phyloP scores from a whole-genome alignment of 179 eudicot genomes.

The Silene coronaria region DNA sequence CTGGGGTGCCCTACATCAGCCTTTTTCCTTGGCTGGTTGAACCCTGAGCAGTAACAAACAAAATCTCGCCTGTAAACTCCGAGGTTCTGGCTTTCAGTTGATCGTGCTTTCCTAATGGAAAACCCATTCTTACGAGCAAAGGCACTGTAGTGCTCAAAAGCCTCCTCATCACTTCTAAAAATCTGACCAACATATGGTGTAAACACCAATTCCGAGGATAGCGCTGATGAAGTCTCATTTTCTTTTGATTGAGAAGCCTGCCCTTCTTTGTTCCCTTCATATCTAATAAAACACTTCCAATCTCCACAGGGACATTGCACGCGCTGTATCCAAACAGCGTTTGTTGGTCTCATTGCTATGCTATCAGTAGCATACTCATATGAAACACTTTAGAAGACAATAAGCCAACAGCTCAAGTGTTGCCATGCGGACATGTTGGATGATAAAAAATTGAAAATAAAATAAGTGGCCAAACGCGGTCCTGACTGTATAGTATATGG shows the following conservation, averaged over 20 bases:
- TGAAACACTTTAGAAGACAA: background rate
- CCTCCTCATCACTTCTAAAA: slow-evolving; percentile 36
- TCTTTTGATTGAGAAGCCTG: slow-evolving; percentile 23
- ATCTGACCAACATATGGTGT: slow-evolving; percentile 41
- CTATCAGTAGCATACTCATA: background rate
- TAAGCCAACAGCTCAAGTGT: background rate
- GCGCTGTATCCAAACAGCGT: slow-evolving; percentile 36
- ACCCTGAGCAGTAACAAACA: slow-evolving; percentile 44
- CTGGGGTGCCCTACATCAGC: slow-evolving; percentile 34
- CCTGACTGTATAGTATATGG: background rate
- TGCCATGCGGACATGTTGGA: background rate
- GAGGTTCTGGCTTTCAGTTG: slow-evolving; percentile 38
- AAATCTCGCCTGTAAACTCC: slow-evolving; percentile 46
- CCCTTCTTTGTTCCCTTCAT: slow-evolving; percentile 26
- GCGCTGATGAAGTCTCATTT: slow-evolving; percentile 9
- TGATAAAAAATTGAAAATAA: background rate
- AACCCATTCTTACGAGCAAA: slow-evolving; percentile 43
- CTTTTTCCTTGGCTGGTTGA: slow-evolving; percentile 40
- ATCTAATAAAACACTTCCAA: slow-evolving; percentile 44
- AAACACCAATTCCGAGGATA: slow-evolving; percentile 23
- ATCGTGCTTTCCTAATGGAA: slow-evolving; percentile 44
- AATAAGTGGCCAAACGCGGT: background rate
- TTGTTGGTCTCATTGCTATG: slow-evolving; percentile 19
- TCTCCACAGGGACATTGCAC: slow-evolving; percentile 60
- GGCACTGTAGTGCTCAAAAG: slow-evolving; percentile 33